Conservation (phyloP, 345 rosid species). For the Dipteronia dyeriana region DNA sequence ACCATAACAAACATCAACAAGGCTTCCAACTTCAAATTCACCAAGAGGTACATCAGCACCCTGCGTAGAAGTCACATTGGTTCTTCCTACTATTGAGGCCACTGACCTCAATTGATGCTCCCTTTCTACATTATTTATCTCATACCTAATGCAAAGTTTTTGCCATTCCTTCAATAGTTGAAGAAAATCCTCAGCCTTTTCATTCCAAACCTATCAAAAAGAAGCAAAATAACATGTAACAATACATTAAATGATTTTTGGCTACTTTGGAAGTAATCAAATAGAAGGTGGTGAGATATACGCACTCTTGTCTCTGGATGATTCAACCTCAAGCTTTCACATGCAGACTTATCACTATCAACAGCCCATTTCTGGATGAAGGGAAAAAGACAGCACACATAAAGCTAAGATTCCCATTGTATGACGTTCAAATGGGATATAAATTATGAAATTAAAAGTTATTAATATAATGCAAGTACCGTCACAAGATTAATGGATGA, state of each 20-base stretch:
- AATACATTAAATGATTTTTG: slow-evolving; percentile 4
- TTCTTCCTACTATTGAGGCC: slow-evolving; percentile 24
- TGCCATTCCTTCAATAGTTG: slow-evolving; percentile 83
- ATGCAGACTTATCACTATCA: slow-evolving; percentile 69
- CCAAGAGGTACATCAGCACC: slow-evolving; percentile 41
- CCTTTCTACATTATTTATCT: slow-evolving; percentile 23
- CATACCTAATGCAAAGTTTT: slow-evolving; percentile 68
- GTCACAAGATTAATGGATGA: slow-evolving; percentile 65
- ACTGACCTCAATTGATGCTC: slow-evolving; percentile 25
- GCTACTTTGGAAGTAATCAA: not conserved
- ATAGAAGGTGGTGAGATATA: slow-evolving; percentile 11
- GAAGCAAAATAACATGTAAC: slow-evolving; percentile 7
- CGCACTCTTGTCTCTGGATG: slow-evolving; percentile 80
- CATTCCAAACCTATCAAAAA: slow-evolving; percentile 70
- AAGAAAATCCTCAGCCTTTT: slow-evolving; percentile 83
- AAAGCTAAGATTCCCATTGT: slow-evolving; percentile 16
- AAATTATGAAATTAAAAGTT: slow-evolving; percentile 17
- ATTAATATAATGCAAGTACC: slow-evolving; percentile 50
- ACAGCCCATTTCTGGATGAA: slow-evolving; percentile 83
- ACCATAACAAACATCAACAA: slow-evolving; percentile 84
- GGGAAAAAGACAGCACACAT: slow-evolving; percentile 21
- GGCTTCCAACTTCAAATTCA: slow-evolving; percentile 71
- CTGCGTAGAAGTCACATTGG: slow-evolving; percentile 31
- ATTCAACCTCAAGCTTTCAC: slow-evolving; percentile 81
- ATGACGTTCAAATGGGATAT: slow-evolving; percentile 13